phyloP scores from a whole-genome alignment of 176 grass and related monocot genomes.

The Aegilops tauschii region DNA sequence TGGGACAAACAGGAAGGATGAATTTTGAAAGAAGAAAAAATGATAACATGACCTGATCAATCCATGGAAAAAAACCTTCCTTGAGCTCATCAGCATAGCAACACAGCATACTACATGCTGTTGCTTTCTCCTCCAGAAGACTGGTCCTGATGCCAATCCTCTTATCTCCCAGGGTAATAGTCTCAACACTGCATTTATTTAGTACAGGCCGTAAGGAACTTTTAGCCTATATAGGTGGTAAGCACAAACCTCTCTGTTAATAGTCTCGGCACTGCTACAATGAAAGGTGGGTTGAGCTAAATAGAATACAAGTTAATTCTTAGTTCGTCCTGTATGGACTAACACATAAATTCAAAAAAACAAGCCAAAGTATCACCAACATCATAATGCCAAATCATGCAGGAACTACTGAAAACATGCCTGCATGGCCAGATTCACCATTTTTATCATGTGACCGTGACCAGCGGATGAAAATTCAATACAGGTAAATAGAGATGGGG shows the following conservation, averaged over 20 bases:
- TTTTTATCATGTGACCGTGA: background rate
- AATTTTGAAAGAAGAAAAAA: background rate
- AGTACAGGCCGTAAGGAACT: background rate
- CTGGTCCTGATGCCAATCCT: conserved; percentile 76
- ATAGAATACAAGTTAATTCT: background rate
- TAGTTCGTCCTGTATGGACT: background rate
- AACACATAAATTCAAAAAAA: background rate
- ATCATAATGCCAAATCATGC: conserved; percentile 15
- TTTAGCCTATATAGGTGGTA: background rate
- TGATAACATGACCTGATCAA: conserved; percentile 63
- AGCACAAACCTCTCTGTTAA: background rate
- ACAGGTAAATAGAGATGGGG: background rate
- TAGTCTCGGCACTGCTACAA: conserved; percentile 10
- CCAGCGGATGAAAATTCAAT: background rate
- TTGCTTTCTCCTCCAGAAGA: conserved; percentile 83
- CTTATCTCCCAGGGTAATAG: conserved; percentile 79
- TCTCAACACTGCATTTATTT: conserved; percentile 62
- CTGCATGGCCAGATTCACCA: background rate
- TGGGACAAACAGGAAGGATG: background rate
- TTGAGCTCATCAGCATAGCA: conserved; percentile 91
- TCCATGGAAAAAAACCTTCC: conserved; percentile 93
- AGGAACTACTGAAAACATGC: background rate
- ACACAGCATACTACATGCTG: conserved; percentile 83
- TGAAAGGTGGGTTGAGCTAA: background rate
- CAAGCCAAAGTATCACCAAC: background rate